phyloP scores from a whole-genome alignment of 192 early-diverging fungal genomes.

The Neocallimastix lanati region DNA sequence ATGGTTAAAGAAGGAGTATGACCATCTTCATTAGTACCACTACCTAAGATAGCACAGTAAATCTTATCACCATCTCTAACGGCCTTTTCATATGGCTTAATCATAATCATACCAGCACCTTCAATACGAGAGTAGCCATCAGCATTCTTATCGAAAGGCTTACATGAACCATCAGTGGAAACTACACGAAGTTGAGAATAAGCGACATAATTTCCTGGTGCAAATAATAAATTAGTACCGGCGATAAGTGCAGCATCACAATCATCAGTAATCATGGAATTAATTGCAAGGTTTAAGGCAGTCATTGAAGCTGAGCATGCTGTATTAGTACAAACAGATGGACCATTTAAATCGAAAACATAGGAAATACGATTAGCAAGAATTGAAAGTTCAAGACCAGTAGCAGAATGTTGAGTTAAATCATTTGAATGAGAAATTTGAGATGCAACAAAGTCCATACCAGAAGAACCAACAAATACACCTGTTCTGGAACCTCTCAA shows the following conservation, averaged over 20 bases:
- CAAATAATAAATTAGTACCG: not conserved
- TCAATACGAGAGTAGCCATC: not conserved
- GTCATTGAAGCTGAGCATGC: not conserved
- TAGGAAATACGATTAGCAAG: not conserved
- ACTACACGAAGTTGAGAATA: not conserved
- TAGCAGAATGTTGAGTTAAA: not conserved
- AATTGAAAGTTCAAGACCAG: not conserved
- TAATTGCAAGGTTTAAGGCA: not conserved
- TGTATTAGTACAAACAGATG: not conserved
- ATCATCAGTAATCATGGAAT: not conserved
- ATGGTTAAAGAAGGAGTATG: not conserved
- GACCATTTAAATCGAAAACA: not conserved
- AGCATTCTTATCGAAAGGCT: not conserved
- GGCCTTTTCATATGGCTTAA: not conserved
- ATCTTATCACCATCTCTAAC: not conserved
- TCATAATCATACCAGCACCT: not conserved
- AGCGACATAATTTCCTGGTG: not conserved
- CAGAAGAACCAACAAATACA: not conserved
- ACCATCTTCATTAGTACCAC: not conserved
- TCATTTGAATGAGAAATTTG: not conserved
- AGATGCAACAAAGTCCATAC: not conserved
- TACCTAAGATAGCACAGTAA: not conserved
- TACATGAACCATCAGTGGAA: not conserved
- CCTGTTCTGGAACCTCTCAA: not conserved
- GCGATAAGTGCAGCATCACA: not conserved